Evolutionary conservation across 371 early-diverging fungal species (phyloP).

Genomic region (Mucor velutinosus): DNA sequence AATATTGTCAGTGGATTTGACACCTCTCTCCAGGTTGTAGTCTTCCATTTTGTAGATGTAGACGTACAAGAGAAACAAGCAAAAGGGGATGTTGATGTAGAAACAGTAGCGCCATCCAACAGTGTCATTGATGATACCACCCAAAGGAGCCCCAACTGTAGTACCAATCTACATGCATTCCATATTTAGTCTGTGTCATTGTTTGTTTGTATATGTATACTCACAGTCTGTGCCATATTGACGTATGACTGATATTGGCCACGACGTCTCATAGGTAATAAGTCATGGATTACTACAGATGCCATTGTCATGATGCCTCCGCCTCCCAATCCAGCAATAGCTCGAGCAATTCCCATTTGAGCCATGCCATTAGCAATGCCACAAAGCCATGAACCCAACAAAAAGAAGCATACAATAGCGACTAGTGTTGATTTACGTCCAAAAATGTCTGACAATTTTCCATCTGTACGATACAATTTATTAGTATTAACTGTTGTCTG

Average conservation of each 20-base stretch:
- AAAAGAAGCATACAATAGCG: conserved; percentile 28
- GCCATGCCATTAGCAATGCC: conserved; percentile 58
- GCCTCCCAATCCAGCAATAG: conserved; percentile 79
- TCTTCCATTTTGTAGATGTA: conserved; percentile 32
- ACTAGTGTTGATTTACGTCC: conserved; percentile 41
- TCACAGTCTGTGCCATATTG: conserved; percentile 44
- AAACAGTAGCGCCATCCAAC: conserved; percentile 71
- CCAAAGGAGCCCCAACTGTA: conserved; percentile 42
- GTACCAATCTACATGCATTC: conserved; percentile 27
- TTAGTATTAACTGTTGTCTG: not conserved
- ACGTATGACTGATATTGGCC: conserved; percentile 47
- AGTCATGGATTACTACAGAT: conserved; percentile 39
- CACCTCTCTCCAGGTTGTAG: conserved; percentile 24
- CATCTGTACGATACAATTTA: conserved; percentile 15
- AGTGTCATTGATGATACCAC: conserved; percentile 55
- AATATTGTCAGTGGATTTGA: conserved; percentile 1
- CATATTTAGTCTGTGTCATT: not conserved
- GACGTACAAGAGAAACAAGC: conserved; percentile 46
- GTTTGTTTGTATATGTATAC: conserved; percentile 1
- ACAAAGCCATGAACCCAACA: conserved; percentile 47
- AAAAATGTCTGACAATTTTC: conserved; percentile 41
- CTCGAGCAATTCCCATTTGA: conserved; percentile 74
- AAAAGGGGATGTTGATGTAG: conserved; percentile 75
- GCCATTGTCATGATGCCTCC: conserved; percentile 65
- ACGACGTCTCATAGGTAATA: conserved; percentile 34